Base-by-base conservation (phyloP, 2,329 filamentous ascomycete species). In the Talaromyces sp. region DNA sequence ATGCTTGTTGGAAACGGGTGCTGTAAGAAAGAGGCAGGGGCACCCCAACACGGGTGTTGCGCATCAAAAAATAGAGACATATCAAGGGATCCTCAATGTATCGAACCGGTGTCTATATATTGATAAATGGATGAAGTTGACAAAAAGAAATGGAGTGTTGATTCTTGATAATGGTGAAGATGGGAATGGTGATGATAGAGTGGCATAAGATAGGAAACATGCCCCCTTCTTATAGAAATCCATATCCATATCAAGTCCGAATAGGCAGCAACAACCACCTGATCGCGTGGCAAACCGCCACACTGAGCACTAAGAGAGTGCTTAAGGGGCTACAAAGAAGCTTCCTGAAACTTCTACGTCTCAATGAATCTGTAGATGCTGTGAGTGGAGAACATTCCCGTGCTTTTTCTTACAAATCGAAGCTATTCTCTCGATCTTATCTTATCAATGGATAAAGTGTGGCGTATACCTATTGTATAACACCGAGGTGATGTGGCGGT, bases 201-300 rank as follows among this genome's bases (percentile, higher is more conserved):
- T 1, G 21, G 2, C 21, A 45, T 25, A 28, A 7, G 19, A 9
- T 21, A n/a, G 11, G 36, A 41, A 40, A 33, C 11, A 9, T 37
- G 53, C n/a, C 11, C 22, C 17, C 31, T 39, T 56, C 43, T 56
- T 56, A 56, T 56, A 56, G 41, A n/a, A 39, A 19, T 15, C 25
- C 21, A 13, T 45, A 8, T 45, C 15, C 21, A 45, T 31, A 10
- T 17, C 39, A 46, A 17, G 2, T 15, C 53, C 31, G 33, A 35
- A 8, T 52, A 59, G 57, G 57, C 57, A 53, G 52, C 57, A 57
- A 50, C 52, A 15, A 31, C 33, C 35, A 33, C 2, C 46, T 40
- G 22, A 13, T 22, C 28, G 35, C 11, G 57, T 59, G 57, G 57
- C 57, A 31, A 59, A 21, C 36, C 46, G 37, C 51, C 51, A 51